Base-by-base conservation (phyloP, 306 rosid genomes). In the Clitoria ternatea region DNA sequence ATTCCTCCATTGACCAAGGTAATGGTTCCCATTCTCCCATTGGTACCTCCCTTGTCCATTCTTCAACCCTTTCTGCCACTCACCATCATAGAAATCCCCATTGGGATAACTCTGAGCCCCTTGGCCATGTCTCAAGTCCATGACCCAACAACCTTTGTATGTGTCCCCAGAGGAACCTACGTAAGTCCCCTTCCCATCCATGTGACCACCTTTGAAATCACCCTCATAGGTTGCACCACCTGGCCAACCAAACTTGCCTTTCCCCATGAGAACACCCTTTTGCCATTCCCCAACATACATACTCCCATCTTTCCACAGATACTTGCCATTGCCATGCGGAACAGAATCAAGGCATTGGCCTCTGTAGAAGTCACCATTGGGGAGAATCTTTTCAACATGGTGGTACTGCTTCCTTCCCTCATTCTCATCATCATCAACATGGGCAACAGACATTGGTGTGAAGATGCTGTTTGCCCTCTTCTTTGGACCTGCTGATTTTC, bases 181-280 rank as follows among this genome's bases (percentile, higher is more conserved):
- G 62, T 84, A 90, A 67, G 96, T 87, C 1, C 97, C 99, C 24
- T 73, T 85, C 0, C 99, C 99, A 76, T 95, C 96, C 97, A 95
- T 87, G 8, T 59, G 85, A 12, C 88, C 86, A 72, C 24, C 70
- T 6, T 89, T 89, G 88, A 95, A 91, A 69, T 90, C 88, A 6
- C 99, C 99, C 57, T 91, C 99, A 66, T 91, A 95, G 69, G 97
- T 89, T 3, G 99, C 92, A 6, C 99, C 99, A 40, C 89, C 84
- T 5, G 97, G 97, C 99, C 99, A 95, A 47, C 96, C 87, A 36
- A 95, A 95, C 80, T 74, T 85, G 0, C 99, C 99, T 20, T 79
- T 86, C 1, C 96, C 97, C 33, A 57, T 49, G 13, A 88, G 80
- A 42, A 69, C 84, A 2, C 99, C 99, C 7, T 33, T 87, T 3